A percentile compares a stretch with the other conserved stretches of the same genome.
These are phyloP conservation scores for Zygotorulaspora mrakii DNA, from an alignment of 1,139 yeast genomes.

Conservation along the genomic window DNA sequence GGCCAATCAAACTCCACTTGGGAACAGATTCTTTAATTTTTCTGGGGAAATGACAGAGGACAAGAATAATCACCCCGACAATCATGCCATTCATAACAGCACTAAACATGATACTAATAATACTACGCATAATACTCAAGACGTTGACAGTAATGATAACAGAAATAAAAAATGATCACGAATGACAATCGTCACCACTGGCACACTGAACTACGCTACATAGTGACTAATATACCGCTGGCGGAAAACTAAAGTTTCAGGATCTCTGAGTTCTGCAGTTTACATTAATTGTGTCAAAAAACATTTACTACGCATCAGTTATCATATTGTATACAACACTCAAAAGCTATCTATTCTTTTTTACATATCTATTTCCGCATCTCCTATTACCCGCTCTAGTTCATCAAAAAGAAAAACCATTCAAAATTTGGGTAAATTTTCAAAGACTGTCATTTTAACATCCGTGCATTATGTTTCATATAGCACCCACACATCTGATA, in stretches of 20 bases:
- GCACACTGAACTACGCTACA: not conserved
- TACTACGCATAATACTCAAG: not conserved
- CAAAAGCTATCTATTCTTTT: too few species aligned
- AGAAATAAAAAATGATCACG: not conserved
- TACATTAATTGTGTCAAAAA: too few species aligned
- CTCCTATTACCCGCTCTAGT: too few species aligned
- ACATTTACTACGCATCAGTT: too few species aligned
- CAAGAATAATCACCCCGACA: constrained; percentile 5
- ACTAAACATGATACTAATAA: constrained; percentile 1
- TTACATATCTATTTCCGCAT: too few species aligned
- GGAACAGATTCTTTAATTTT: constrained; percentile 30
- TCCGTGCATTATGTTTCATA: too few species aligned
- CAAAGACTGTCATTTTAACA: not conserved
- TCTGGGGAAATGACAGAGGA: constrained; percentile 21
- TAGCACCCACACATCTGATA: too few species aligned
- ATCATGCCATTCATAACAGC: not conserved
- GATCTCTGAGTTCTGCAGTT: too few species aligned
- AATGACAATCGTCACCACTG: not conserved
- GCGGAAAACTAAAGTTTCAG: not conserved
- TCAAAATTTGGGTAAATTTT: not conserved
- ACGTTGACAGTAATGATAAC: not conserved
- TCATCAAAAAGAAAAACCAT: too few species aligned
- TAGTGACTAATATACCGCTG: not conserved
- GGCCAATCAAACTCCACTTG: constrained; percentile 32
- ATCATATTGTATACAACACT: too few species aligned